Percentiles rank a stretch among this genome's conserved stretches.
phyloP scores from a whole-genome alignment of 305 asterid genomes.

The Fraxinus floribunda region DNA sequence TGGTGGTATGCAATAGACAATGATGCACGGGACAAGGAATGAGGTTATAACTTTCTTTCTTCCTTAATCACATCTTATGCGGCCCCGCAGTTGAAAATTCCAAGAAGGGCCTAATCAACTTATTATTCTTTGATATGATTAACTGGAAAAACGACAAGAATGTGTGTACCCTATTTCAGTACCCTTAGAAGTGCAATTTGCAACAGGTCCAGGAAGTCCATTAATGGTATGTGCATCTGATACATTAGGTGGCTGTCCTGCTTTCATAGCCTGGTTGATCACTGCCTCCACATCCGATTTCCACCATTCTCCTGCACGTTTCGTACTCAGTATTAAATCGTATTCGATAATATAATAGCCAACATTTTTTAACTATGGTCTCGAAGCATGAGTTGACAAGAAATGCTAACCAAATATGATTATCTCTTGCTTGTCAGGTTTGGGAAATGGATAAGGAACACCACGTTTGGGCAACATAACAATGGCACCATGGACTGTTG shows the following conservation, averaged over 20 bases:
- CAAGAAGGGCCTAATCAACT: not conserved
- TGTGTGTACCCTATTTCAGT: conserved; percentile 14
- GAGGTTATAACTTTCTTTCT: not conserved
- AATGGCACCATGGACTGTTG: conserved; percentile 69
- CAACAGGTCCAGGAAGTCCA: conserved; percentile 58
- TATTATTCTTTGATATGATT: not conserved
- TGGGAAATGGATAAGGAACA: conserved; percentile 63
- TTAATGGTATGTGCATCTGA: conserved; percentile 75
- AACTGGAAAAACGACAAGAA: not conserved
- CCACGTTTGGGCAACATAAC: conserved; percentile 57
- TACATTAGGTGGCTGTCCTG: conserved; percentile 59
- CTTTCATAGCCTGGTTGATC: conserved; percentile 48
- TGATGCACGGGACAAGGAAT: not conserved
- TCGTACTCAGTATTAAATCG: not conserved
- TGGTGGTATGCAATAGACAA: not conserved
- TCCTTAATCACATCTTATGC: not conserved
- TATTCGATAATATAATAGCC: not conserved
- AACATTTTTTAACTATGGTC: not conserved
- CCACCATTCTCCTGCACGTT: conserved; percentile 73
- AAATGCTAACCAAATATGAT: conserved; percentile 48
- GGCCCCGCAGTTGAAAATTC: not conserved
- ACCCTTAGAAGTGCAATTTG: conserved; percentile 64
- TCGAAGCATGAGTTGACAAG: not conserved
- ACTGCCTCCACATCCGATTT: conserved; percentile 60
- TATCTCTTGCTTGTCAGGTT: conserved; percentile 57